A percentile compares a stretch with the other conserved stretches of the same genome.
Evolutionary conservation across 2,329 filamentous ascomycete species (phyloP).

Genomic region (Xylaria sp.): DNA sequence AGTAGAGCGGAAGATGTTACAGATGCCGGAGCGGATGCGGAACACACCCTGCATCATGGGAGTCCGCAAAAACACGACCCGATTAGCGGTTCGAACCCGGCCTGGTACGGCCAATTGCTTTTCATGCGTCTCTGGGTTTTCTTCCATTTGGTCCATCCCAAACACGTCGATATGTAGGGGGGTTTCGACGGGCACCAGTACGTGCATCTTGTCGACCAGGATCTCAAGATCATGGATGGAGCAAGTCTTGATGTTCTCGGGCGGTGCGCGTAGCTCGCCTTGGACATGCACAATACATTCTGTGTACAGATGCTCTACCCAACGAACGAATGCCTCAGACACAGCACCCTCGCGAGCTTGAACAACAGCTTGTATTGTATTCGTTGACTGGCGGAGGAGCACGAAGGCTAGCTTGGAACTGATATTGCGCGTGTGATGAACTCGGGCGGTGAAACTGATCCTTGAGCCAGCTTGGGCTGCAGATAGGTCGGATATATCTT

Average conservation of each 20-base stretch:
- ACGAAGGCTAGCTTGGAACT: slow-evolving; percentile 86
- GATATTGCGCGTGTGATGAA: slow-evolving; percentile 83
- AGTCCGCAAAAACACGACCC: slow-evolving; percentile 86
- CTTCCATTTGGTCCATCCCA: slow-evolving; percentile 53
- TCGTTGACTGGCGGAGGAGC: slow-evolving; percentile 83
- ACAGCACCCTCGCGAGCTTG: slow-evolving; percentile 63
- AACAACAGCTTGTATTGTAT: slow-evolving; percentile 86
- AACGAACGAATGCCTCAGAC: slow-evolving; percentile 81
- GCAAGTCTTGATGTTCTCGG: slow-evolving; percentile 78
- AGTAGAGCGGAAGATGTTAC: slow-evolving; percentile 79
- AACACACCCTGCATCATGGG: slow-evolving; percentile 88
- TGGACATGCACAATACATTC: slow-evolving; percentile 83
- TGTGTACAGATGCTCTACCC: slow-evolving; percentile 82
- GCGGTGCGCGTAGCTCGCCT: slow-evolving; percentile 77
- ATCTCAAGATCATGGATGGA: slow-evolving; percentile 82
- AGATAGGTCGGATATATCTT: slow-evolving; percentile 40
- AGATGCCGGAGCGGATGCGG: slow-evolving; percentile 83
- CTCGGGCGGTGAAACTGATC: slow-evolving; percentile 74
- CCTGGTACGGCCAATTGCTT: slow-evolving; percentile 70
- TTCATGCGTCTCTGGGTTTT: slow-evolving; percentile 49
- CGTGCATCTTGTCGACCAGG: slow-evolving; percentile 66
- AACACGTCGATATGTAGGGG: slow-evolving; percentile 63
- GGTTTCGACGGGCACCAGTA: slow-evolving; percentile 60
- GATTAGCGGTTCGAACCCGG: slow-evolving; percentile 78
- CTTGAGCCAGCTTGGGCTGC: slow-evolving; percentile 66